phyloP scores from a whole-genome alignment of 2,329 filamentous ascomycete genomes.

The Fusarium domesticum region DNA sequence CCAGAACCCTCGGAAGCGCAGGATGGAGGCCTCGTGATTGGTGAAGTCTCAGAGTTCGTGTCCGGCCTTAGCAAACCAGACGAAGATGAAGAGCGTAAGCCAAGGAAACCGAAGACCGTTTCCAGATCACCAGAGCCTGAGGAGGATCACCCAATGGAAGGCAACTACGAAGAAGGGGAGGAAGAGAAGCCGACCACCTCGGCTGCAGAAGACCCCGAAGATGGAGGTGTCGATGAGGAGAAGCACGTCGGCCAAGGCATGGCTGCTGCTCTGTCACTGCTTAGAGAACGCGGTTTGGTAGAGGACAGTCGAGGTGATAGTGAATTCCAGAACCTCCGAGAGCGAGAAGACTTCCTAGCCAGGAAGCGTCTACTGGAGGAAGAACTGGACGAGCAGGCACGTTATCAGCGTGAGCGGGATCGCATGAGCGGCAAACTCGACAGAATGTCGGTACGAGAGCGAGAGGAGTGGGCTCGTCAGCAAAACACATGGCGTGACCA shows the following conservation, averaged over 20 bases:
- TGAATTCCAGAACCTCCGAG: slow-evolving; percentile 64
- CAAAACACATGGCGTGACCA: slow-evolving; percentile 88
- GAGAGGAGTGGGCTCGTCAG: slow-evolving; percentile 82
- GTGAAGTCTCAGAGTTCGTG: slow-evolving; percentile 94
- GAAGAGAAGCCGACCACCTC: slow-evolving; percentile 30
- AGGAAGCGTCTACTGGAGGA: slow-evolving; percentile 70
- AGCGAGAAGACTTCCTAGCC: slow-evolving; percentile 74
- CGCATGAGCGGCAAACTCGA: slow-evolving; percentile 77
- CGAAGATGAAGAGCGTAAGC: slow-evolving; percentile 54
- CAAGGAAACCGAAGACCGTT: slow-evolving; percentile 37
- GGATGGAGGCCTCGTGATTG: slow-evolving; percentile 73
- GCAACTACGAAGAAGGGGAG: slow-evolving; percentile 34
- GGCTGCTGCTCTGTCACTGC: slow-evolving; percentile 75
- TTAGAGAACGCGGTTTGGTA: slow-evolving; percentile 82
- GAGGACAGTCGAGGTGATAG: slow-evolving; percentile 60
- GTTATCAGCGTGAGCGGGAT: slow-evolving; percentile 82
- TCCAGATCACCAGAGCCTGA: slow-evolving; percentile 36
- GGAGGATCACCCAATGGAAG: slow-evolving; percentile 48
- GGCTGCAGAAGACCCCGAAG: slow-evolving; percentile 39
- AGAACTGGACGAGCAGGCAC: slow-evolving; percentile 76
- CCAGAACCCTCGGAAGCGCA: slow-evolving; percentile 40
- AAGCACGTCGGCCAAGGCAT: slow-evolving; percentile 74
- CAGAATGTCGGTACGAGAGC: slow-evolving; percentile 85
- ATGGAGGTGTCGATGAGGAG: slow-evolving; percentile 80
- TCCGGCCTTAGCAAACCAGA: slow-evolving; percentile 73